phyloP scores from a whole-genome alignment of 768 basidiomycete genomes.

The Agaricus subrufescens region DNA sequence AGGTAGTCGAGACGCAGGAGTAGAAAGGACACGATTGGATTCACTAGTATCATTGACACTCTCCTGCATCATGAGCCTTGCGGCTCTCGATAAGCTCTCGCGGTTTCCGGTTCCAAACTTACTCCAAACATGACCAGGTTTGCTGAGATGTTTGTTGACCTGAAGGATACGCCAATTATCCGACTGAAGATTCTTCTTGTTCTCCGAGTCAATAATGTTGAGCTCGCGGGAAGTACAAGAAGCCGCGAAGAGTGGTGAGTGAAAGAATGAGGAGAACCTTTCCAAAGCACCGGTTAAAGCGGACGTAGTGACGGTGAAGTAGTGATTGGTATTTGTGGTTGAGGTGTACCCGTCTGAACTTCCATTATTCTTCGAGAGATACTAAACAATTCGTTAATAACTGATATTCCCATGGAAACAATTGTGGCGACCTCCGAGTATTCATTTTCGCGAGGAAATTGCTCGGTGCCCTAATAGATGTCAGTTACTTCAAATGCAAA shows the following conservation, averaged over 20 bases:
- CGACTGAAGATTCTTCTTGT: slow-evolving; percentile 91
- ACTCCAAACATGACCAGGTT: slow-evolving; percentile 75
- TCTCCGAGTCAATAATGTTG: slow-evolving; percentile 94
- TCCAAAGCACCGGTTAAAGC: slow-evolving; percentile 66
- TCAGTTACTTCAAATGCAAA: background rate
- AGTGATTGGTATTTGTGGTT: slow-evolving; percentile 88
- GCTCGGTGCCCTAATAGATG: slow-evolving; percentile 61
- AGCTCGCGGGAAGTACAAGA: slow-evolving; percentile 87
- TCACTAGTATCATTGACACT: slow-evolving; percentile 23
- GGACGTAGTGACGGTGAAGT: slow-evolving; percentile 64
- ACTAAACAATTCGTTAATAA: slow-evolving; percentile 34
- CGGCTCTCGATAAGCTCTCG: slow-evolving; percentile 63
- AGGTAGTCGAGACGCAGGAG: slow-evolving; percentile 41
- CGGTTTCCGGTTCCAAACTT: slow-evolving; percentile 91
- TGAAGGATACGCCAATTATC: slow-evolving; percentile 96
- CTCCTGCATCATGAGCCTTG: slow-evolving; percentile 49
- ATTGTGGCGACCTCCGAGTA: slow-evolving; percentile 68
- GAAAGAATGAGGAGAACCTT: slow-evolving; percentile 86
- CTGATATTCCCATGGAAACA: background rate
- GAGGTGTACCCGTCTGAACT: slow-evolving; percentile 90
- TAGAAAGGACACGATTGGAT: slow-evolving; percentile 30
- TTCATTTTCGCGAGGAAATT: slow-evolving; percentile 90
- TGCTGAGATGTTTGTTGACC: slow-evolving; percentile 82
- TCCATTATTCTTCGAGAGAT: slow-evolving; percentile 78
- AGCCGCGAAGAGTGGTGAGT: slow-evolving; percentile 83